phyloP scores from a whole-genome alignment of 768 basidiomycete species.

The Lepiota brunneoincarnata region DNA sequence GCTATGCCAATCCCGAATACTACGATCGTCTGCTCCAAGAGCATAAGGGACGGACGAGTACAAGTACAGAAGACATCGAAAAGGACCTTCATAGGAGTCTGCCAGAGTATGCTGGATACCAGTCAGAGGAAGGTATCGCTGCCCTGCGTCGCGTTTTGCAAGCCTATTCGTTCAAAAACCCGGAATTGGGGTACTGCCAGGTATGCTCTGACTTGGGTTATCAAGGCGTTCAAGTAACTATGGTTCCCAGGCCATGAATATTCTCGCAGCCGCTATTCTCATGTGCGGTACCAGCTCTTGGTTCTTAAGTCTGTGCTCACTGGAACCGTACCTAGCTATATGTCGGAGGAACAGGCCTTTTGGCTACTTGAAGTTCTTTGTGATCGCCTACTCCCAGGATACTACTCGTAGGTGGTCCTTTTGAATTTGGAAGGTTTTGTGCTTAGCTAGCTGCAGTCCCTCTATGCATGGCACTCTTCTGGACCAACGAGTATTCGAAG shows the following conservation, averaged over 20 bases:
- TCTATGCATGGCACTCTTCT: slow-evolving; percentile 99
- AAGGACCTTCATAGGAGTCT: slow-evolving; percentile 95
- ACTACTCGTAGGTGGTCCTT: slow-evolving; percentile 70
- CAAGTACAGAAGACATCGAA: slow-evolving; percentile 97
- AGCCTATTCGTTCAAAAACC: slow-evolving; percentile 95
- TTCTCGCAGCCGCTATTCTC: slow-evolving; percentile 91
- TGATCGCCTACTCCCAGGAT: slow-evolving; percentile 93
- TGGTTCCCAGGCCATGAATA: slow-evolving; percentile 84
- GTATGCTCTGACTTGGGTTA: slow-evolving; percentile 32
- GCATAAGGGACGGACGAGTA: slow-evolving; percentile 74
- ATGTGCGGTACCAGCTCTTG: slow-evolving; percentile 50
- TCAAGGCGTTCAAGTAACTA: slow-evolving; percentile 5
- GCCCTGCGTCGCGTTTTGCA: slow-evolving; percentile 87
- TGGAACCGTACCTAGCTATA: slow-evolving; percentile 60
- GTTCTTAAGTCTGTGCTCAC: not conserved
- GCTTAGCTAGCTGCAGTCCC: slow-evolving; percentile 47
- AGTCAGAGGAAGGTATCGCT: slow-evolving; percentile 81
- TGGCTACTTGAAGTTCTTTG: slow-evolving; percentile 96
- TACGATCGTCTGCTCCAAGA: slow-evolving; percentile 76
- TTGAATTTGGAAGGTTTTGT: not conserved
- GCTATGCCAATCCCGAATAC: slow-evolving; percentile 80
- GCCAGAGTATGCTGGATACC: slow-evolving; percentile 96
- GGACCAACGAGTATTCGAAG: slow-evolving; percentile 98
- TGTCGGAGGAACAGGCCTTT: slow-evolving; percentile 99
- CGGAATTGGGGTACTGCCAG: slow-evolving; percentile 94